These are phyloP conservation scores for Erigeron philadelphicus DNA, from an alignment of 140 eudicot species.

Conservation along the genomic window DNA sequence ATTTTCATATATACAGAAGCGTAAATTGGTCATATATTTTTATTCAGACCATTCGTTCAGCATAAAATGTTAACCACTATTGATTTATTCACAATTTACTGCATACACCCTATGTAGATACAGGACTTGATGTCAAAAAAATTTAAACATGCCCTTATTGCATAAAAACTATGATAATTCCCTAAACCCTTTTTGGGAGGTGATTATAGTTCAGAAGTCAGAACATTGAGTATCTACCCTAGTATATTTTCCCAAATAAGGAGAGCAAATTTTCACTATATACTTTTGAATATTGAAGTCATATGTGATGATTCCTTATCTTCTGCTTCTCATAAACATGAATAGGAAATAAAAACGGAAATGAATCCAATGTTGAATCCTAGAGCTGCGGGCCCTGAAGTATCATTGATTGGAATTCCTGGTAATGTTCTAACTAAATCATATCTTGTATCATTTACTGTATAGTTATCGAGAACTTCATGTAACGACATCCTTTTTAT, in stretches of 20 bases:
- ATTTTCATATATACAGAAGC: too few relatives aligned
- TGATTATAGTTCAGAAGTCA: background rate
- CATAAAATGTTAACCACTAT: too few relatives aligned
- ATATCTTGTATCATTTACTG: background rate
- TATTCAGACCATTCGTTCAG: too few relatives aligned
- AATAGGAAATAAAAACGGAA: slow-evolving; percentile 86
- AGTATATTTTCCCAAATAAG: background rate
- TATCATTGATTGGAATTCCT: slow-evolving; percentile 83
- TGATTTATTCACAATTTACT: too few relatives aligned
- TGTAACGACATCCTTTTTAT: slow-evolving; percentile 18
- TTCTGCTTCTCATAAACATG: slow-evolving; percentile 2
- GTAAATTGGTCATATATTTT: too few relatives aligned
- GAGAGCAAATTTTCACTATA: background rate
- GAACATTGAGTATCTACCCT: background rate
- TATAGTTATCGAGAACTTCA: background rate
- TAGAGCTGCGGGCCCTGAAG: slow-evolving; percentile 81
- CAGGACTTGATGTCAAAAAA: too few relatives aligned
- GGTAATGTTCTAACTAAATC: slow-evolving; percentile 20
- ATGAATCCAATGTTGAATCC: slow-evolving; percentile 80
- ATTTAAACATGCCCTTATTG: background rate
- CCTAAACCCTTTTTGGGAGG: background rate
- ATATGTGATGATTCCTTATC: background rate
- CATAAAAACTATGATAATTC: background rate
- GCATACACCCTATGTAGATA: too few relatives aligned
- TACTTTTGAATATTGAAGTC: background rate